Evolutionary conservation across 164 flowering plant genomes (phyloP).

Genomic region (Taxillus chinensis): DNA sequence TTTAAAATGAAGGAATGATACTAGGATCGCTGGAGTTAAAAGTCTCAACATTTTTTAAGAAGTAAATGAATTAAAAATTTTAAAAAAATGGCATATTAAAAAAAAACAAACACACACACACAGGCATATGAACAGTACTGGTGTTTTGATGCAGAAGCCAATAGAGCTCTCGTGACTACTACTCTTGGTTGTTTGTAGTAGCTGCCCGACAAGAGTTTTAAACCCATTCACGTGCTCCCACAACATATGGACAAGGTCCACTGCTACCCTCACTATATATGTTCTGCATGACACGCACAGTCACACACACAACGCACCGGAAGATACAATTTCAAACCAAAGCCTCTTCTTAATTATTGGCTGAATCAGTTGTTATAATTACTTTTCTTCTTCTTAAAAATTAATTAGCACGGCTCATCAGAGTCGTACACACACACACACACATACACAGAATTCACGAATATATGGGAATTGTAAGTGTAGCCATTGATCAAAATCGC

Average conservation of each 20-base stretch:
- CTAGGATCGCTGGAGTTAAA: neutral
- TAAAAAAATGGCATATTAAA: neutral
- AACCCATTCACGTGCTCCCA: conserved; percentile 12
- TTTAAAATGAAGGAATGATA: too few species aligned
- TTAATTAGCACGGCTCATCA: too few species aligned
- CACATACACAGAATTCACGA: too few species aligned
- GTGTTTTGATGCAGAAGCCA: conserved; percentile 5
- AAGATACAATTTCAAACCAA: neutral
- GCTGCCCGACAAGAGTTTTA: conserved; percentile 13
- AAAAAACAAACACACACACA: too few species aligned
- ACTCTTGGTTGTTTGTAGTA: conserved; percentile 25
- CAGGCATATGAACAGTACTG: too few species aligned
- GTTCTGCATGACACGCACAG: neutral
- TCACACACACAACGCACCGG: neutral
- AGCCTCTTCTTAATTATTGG: neutral
- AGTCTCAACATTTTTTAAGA: neutral
- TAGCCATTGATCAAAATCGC: too few species aligned
- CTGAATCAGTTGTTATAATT: neutral
- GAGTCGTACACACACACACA: too few species aligned
- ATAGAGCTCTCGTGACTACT: conserved; percentile 45
- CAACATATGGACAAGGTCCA: neutral
- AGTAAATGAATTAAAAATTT: neutral
- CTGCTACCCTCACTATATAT: neutral
- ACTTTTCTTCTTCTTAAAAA: too few species aligned
- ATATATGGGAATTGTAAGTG: neutral